Conservation (phyloP, 495 filamentous ascomycete genomes). For the Evernia prunastri region DNA sequence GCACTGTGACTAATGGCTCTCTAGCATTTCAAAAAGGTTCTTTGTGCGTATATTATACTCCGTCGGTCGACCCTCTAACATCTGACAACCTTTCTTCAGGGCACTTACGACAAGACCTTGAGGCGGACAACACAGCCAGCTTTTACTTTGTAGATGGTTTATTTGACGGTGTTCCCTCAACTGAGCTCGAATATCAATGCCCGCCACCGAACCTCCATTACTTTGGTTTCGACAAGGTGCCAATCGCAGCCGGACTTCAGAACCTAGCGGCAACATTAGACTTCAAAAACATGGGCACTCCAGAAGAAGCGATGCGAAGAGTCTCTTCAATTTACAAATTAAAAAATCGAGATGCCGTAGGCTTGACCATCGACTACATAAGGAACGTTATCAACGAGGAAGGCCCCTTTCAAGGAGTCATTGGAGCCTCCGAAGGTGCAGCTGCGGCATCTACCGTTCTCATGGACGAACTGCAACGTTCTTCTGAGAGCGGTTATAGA, state of each 20-base stretch:
- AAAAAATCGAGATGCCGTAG: slow-evolving; percentile 2
- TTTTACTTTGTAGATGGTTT: slow-evolving; percentile 21
- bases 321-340: neutral
- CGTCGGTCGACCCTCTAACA: neutral
- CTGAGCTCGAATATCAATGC: slow-evolving; percentile 14
- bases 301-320: slow-evolving; percentile 1
- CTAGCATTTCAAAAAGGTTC: slow-evolving; percentile 8
- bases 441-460: slow-evolving; percentile 48
- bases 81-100: neutral
- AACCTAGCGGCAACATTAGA: neutral
- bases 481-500: neutral
- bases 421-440: slow-evolving; percentile 59
- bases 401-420: slow-evolving; percentile 40
- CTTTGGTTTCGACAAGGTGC: slow-evolving; percentile 1
- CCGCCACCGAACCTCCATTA: slow-evolving; percentile 7
- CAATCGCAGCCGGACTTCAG: neutral
- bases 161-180: neutral
- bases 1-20: neutral
- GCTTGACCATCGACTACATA: slow-evolving; percentile 10
- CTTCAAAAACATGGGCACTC: neutral
- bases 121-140: slow-evolving; percentile 9
- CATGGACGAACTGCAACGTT: slow-evolving; percentile 33
- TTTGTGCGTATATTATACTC: slow-evolving; percentile 1
- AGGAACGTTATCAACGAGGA: slow-evolving; percentile 23
- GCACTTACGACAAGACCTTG: slow-evolving; percentile 9